Conservation (phyloP, 306 rosid species). For the Malus sieversii region DNA sequence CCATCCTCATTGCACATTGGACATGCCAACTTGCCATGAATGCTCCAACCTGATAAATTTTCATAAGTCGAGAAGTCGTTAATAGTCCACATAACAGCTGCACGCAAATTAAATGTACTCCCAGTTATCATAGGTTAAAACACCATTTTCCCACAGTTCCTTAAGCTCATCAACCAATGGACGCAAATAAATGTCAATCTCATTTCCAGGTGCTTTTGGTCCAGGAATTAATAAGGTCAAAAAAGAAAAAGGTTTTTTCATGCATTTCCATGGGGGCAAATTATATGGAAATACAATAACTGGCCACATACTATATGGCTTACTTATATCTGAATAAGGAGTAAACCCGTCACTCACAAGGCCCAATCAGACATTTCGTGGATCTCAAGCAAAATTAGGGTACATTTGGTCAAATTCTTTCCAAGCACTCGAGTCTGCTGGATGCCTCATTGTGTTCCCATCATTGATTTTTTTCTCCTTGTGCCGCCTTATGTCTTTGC, state of each 20-base stretch:
- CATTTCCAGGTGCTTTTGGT: not conserved
- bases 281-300: not conserved
- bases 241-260: not conserved
- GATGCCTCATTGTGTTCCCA: not conserved
- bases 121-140: not conserved
- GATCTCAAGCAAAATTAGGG: not conserved
- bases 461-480: not conserved
- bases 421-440: not conserved
- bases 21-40: not conserved
- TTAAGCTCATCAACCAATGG: not conserved
- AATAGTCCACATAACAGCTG: not conserved
- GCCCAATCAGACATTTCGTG: not conserved
- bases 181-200: not conserved
- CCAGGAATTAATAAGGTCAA: not conserved
- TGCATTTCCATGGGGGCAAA: not conserved
- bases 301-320: not conserved
- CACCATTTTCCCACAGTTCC: not conserved
- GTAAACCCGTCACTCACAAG: not conserved
- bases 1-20: not conserved
- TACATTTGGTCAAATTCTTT: not conserved
- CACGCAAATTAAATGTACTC: not conserved
- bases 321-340: not conserved
- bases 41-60: not conserved
- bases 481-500: not conserved
- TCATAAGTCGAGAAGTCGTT: not conserved